Evolutionary conservation across 495 filamentous ascomycete species (phyloP).

Genomic region (Immersiella caudata): DNA sequence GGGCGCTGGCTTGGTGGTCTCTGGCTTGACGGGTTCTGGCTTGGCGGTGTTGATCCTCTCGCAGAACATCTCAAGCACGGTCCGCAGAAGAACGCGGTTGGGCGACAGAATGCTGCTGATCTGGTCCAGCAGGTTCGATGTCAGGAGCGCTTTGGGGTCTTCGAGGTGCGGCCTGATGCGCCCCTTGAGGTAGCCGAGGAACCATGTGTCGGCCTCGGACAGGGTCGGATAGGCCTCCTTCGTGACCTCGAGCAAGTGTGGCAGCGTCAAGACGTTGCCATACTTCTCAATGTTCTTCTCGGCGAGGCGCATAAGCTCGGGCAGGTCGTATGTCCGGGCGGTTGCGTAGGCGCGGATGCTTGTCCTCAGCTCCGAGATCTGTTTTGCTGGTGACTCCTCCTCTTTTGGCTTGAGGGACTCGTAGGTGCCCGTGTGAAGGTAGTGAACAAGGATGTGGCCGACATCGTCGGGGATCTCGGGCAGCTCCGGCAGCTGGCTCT

Average conservation of each 20-base stretch:
- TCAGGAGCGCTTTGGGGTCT: conserved; percentile 34
- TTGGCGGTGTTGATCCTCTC: conserved; percentile 31
- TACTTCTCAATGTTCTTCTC: conserved; percentile 35
- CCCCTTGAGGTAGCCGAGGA: conserved; percentile 37
- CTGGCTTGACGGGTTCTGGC: no score
- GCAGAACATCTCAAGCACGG: conserved; percentile 41
- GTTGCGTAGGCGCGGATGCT: conserved; percentile 38
- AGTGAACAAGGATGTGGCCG: conserved; percentile 41
- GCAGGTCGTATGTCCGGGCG: conserved; percentile 37
- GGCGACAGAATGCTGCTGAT: conserved; percentile 41
- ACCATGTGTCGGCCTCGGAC: conserved; percentile 37
- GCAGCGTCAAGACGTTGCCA: conserved; percentile 34
- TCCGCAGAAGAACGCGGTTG: conserved; percentile 36
- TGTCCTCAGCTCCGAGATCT: conserved; percentile 37
- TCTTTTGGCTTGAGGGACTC: conserved; percentile 36
- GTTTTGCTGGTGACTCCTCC: conserved; percentile 27
- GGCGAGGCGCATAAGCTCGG: conserved; percentile 38
- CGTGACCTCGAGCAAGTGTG: conserved; percentile 35
- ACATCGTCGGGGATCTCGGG: conserved; percentile 34
- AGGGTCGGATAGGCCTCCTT: conserved; percentile 36
- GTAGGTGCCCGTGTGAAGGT: conserved; percentile 40
- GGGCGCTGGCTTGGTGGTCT: conserved; percentile 16
- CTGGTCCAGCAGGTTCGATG: conserved; percentile 34
- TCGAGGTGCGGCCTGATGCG: conserved; percentile 37
- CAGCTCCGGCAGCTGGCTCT: conserved; percentile 35